phyloP scores from a whole-genome alignment of 2,329 filamentous ascomycete species.

The Sclerotinia spermophila region DNA sequence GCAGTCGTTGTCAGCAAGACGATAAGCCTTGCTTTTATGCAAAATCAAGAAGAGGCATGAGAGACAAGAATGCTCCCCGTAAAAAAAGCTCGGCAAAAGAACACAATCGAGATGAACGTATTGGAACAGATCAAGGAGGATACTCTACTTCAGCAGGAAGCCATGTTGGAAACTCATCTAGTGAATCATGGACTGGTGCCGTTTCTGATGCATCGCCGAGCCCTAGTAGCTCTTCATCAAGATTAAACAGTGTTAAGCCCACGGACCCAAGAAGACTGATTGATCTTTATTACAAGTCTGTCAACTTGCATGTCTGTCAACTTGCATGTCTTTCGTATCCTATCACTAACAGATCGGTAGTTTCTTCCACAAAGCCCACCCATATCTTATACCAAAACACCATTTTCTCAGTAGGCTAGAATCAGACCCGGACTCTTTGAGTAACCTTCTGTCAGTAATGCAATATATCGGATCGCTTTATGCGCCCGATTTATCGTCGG shows the following conservation, averaged over 20 bases:
- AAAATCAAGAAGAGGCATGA: constrained; percentile 46
- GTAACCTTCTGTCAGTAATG: constrained; percentile 36
- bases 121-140: constrained; percentile 1
- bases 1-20: constrained; percentile 42
- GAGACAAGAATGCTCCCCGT: constrained; percentile 27
- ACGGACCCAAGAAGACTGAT: constrained; percentile 29
- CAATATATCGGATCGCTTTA: constrained; percentile 42
- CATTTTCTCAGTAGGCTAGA: constrained; percentile 37
- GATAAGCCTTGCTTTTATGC: constrained; percentile 47
- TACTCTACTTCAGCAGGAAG: background rate
- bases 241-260: constrained; percentile 16
- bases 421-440: constrained; percentile 37
- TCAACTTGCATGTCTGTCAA: constrained; percentile 23
- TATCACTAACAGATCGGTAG: constrained; percentile 31
- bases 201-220: constrained; percentile 24
- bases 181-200: constrained; percentile 21
- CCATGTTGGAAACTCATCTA: constrained; percentile 14
- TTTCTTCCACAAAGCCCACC: constrained; percentile 39
- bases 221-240: constrained; percentile 24
- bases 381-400: constrained; percentile 38
- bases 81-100: constrained; percentile 24
- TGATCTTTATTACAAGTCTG: constrained; percentile 31
- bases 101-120: constrained; percentile 17
- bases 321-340: constrained; percentile 10
- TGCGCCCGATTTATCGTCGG: constrained; percentile 33